Base-by-base conservation (phyloP, 805 yeast genomes). In the Zygoascus ofunaensis region DNA sequence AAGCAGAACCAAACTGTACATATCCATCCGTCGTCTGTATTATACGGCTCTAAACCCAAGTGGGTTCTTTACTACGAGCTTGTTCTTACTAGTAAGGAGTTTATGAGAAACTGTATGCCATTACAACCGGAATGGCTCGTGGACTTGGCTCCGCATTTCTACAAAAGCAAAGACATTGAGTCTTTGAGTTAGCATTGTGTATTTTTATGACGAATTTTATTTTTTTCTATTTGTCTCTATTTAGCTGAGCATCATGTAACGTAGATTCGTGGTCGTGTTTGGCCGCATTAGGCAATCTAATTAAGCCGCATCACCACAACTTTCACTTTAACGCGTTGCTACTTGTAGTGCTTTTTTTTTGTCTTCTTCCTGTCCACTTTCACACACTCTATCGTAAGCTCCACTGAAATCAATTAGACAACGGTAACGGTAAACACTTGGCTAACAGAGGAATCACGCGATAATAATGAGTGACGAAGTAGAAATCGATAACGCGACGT, bases 91-190 rank as follows among this genome's bases (percentile, higher is more conserved):
- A 75, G 83, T 14, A 79, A 80, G 57, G 97, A 90, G 69, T 92
- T 84, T 57, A 87, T 90, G 95, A 83, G 92, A 45, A 87, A 87
- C 54, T 80, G 82, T 23, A 82, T 89, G 15, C 73, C 74, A n/a
- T 77, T 92, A 30, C 87, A 87, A 42, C 84, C 95, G 0, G 71
- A 70, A 49, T 85, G 95, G 95, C 66, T 90, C 64, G 77, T 39
- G 75, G 81, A 61, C 62, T 62, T 60, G 42, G 69, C 64, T 4
- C 69, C 67, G 43, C 70, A 63, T 49, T 70, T 61, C 45, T 65
- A 62, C 51, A 57, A 59, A 44, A 46, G 42, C 26, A 58, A 58
- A 45, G 62, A 63, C 19, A 48, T 62, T 23, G 64, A 61, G 7
- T 26, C 30, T 26, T 12, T 26, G 30, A 7, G 30, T 8, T 26